phyloP scores from a whole-genome alignment of 257 asterid species.

The Oldenlandia corymbosa region DNA sequence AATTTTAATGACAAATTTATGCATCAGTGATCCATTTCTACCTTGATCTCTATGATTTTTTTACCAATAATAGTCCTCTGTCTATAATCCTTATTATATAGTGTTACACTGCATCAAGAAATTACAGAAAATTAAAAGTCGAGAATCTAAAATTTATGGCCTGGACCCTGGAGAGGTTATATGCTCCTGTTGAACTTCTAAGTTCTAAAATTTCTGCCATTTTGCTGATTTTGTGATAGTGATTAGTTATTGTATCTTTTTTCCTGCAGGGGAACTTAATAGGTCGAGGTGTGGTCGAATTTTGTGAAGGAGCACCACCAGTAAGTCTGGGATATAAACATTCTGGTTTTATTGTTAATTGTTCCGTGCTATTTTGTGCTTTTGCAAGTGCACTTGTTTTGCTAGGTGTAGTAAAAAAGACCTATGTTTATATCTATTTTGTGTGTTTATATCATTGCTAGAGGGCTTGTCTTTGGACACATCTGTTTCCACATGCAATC shows the following conservation, averaged over 20 bases:
- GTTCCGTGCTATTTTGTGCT: not conserved
- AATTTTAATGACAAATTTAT: too few relatives aligned
- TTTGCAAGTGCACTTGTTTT: constrained; percentile 3
- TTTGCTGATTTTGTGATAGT: not conserved
- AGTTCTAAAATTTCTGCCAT: not conserved
- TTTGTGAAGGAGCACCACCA: constrained; percentile 88
- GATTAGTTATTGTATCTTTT: not conserved
- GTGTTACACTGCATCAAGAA: not conserved
- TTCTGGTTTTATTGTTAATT: not conserved
- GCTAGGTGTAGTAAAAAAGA: not conserved
- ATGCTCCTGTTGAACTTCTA: too few relatives aligned
- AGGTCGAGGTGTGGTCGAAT: constrained; percentile 85
- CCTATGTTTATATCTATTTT: not conserved
- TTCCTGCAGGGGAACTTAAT: constrained; percentile 73
- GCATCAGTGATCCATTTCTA: too few relatives aligned
- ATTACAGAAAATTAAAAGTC: not conserved
- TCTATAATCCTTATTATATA: not conserved
- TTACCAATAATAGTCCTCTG: not conserved
- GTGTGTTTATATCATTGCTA: not conserved
- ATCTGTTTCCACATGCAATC: not conserved
- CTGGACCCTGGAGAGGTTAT: not conserved
- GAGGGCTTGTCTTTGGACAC: not conserved
- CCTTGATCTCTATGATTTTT: not conserved
- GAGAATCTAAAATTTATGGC: not conserved
- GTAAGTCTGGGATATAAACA: constrained; percentile 35